Base-by-base conservation (phyloP, 108 stramenopile genomes). In the Pseudonitzschia multiseries region DNA sequence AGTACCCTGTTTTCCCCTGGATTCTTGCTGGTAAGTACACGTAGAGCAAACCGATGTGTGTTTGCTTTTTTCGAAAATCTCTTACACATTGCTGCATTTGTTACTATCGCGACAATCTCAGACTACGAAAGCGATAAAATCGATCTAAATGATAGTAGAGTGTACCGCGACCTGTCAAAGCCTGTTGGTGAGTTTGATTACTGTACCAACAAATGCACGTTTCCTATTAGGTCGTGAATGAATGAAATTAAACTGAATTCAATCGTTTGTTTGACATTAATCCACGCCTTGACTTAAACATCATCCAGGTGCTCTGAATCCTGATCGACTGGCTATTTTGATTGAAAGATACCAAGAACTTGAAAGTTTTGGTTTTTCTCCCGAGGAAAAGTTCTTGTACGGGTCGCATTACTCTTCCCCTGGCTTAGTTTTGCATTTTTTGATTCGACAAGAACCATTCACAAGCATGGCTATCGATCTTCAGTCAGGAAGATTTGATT, bases 1-100 rank as follows among this genome's bases (percentile, higher is more conserved):
- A 99, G 79, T 99, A 99, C 72, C 99, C 99, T 15, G 97, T 99
- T 36, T 89, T 99, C 43, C 99, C 99, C 5, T 99, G 99, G 99
- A 96, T 99, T 27, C 77, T 99, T 0, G 79, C 91, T 15, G 95
- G 54, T 56, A 56, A 56, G 54, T 56, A n/a, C n/a, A n/a, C n/a
- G n/a, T n/a, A 56, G 24, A 24, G 46, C 46, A 18, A 48, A 48
- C 17, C 22, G 26, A 24, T 56, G 26, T 56, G 10, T 26, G 54
- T 24, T 10, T 56, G 26, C 36, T 5, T 56, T 26, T 3, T 4
- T 20, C 1, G 24, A 21, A 56, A 12, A 56, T 56, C 1, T 26
- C 54, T 56, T 10, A 56, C 10, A 26, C 1, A 26, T 56, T 24
- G 24, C 10, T 56, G 13, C 10, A 1, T 24, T 56, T 10, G 10